A percentile compares a stretch with the other conserved stretches of the same genome.
Conservation (phyloP, 2,329 filamentous ascomycete genomes). For the Fusarium robinianum region DNA sequence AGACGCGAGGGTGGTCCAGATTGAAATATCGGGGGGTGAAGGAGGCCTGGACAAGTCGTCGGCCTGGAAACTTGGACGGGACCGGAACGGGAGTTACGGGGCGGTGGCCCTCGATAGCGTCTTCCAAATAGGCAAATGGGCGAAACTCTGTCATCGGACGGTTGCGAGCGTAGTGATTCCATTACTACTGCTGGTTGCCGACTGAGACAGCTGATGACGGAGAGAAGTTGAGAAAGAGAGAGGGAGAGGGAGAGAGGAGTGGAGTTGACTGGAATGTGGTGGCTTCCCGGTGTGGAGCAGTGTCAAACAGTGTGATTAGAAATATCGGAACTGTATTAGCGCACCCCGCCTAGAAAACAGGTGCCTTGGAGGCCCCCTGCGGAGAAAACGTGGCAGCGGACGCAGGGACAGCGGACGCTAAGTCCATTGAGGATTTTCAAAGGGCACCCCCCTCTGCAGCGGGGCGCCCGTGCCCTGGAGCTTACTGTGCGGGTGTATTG, state of each 20-base stretch:
- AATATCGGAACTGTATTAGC: conserved; percentile 1
- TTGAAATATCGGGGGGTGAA: not conserved
- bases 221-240: conserved; percentile 5
- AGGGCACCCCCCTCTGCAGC: too few relatives aligned
- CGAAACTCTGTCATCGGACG: conserved; percentile 1
- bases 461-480: not conserved
- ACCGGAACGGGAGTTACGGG: not conserved
- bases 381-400: too few relatives aligned
- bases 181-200: too few relatives aligned
- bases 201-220: conserved; percentile 5
- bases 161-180: conserved; percentile 5
- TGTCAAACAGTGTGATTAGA: too few relatives aligned
- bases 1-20: not conserved
- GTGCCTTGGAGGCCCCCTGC: too few relatives aligned
- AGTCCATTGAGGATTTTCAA: too few relatives aligned
- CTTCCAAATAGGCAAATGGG: not conserved
- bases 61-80: not conserved
- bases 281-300: conserved; percentile 4
- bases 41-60: not conserved
- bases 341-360: too few relatives aligned
- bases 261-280: conserved; percentile 27
- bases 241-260: too few relatives aligned
- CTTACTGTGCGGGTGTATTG: not conserved
- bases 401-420: too few relatives aligned
- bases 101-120: not conserved